phyloP scores from a whole-genome alignment of 2,329 filamentous ascomycete species.

The Exserohilum turcica region DNA sequence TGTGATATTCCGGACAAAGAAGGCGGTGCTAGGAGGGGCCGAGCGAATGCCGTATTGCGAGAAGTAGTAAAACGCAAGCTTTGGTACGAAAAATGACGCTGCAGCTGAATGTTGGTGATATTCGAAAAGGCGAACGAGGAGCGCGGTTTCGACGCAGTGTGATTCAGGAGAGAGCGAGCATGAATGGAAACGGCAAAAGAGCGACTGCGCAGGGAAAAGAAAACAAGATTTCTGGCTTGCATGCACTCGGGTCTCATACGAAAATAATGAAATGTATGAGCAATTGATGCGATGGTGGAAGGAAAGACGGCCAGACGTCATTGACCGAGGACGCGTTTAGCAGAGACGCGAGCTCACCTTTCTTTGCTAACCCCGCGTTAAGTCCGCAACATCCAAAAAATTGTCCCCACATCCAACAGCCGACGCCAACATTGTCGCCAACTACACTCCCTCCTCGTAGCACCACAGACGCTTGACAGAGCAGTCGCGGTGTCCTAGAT shows the following conservation, averaged over 20 bases:
- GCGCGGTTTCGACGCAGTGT: constrained; percentile 2
- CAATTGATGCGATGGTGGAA: background rate
- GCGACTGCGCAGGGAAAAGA: background rate
- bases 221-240: too few species aligned
- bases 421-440: constrained; percentile 7
- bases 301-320: constrained; percentile 8
- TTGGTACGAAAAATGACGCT: background rate
- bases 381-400: constrained; percentile 29
- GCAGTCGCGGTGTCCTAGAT: background rate
- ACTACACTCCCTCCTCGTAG: background rate
- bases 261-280: background rate
- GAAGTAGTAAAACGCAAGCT: background rate
- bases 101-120: background rate
- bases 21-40: too few species aligned
- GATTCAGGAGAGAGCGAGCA: constrained; percentile 1
- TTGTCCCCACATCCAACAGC: constrained; percentile 21
- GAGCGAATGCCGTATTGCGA: background rate
- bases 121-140: background rate
- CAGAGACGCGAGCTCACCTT: constrained; percentile 26
- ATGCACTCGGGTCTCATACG: background rate
- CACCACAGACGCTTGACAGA: background rate
- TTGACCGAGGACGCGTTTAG: constrained; percentile 11
- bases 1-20: background rate
- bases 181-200: background rate
- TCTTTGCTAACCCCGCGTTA: constrained; percentile 27